A percentile compares a stretch with the other conserved stretches of the same genome.
Conservation (phyloP, 805 yeast species). For the Saturnispora sanitii region DNA sequence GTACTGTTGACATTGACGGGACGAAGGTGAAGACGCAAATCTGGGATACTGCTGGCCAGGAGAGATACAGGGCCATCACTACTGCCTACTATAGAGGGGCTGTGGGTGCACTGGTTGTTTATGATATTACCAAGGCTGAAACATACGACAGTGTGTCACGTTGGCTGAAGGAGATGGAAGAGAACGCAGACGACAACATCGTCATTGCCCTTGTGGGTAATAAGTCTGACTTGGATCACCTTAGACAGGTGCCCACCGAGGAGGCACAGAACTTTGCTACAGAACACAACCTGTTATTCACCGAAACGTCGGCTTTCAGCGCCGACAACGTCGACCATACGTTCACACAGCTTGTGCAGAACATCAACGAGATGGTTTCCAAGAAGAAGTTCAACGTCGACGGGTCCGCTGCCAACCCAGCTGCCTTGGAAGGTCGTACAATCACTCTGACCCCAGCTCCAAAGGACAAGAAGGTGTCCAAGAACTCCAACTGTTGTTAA, state of each 20-base stretch:
- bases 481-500: slow-evolving; percentile 63
- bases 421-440: slow-evolving; percentile 62
- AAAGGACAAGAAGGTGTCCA: slow-evolving; percentile 55
- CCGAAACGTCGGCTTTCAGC: slow-evolving; percentile 92
- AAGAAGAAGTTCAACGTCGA: slow-evolving; percentile 87
- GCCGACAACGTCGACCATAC: slow-evolving; percentile 93
- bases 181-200: slow-evolving; percentile 89
- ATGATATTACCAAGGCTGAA: slow-evolving; percentile 87
- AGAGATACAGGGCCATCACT: slow-evolving; percentile 95
- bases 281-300: slow-evolving; percentile 84
- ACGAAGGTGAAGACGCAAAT: slow-evolving; percentile 81
- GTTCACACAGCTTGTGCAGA: slow-evolving; percentile 84
- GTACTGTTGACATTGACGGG: slow-evolving; percentile 82
- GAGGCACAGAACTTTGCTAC: slow-evolving; percentile 93
- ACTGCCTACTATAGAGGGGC: slow-evolving; percentile 97
- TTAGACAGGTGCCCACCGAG: slow-evolving; percentile 94
- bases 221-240: slow-evolving; percentile 81
- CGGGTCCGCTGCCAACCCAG: slow-evolving; percentile 38
- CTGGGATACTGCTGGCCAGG: slow-evolving; percentile 99
- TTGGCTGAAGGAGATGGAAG: slow-evolving; percentile 86
- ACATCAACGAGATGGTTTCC: slow-evolving; percentile 89
- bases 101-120: slow-evolving; percentile 91
- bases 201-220: slow-evolving; percentile 92
- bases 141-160: slow-evolving; percentile 77
- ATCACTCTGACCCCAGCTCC: slow-evolving; percentile 91